Evolutionary conservation across 768 basidiomycete species (phyloP), one percentile per base, ranked within the genome.

Genomic region (Mycena latifolia): DNA sequence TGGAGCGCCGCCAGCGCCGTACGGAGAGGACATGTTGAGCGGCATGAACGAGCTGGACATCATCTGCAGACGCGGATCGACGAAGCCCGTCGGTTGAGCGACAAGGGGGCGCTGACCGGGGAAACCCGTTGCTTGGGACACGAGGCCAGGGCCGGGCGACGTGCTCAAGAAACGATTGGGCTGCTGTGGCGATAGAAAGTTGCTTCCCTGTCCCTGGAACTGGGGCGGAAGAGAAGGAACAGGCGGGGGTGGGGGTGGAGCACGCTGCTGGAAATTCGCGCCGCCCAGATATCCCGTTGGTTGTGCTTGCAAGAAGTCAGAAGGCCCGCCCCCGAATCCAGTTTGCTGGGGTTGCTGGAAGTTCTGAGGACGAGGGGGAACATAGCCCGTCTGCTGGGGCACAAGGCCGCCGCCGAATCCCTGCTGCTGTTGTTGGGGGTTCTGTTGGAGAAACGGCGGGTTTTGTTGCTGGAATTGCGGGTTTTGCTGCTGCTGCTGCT

Each of bases 21-120:
- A n/a, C n/a, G n/a, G n/a, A n/a, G n/a, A n/a, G n/a, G n/a, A n/a
- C 3, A 80, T 78, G 69, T 89, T 92, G 55, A 87, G 81, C 15
- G 97, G 96, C 89, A 98, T 93, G 80, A 98, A 98, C 0, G 92
- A 90, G 65, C 80, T 92, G n/a, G 89, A 89, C 92, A 98, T 94
- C 87, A 96, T 90, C 75, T 88, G 88, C 55, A 96, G 80, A 22
- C 94, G 82, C 2, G 95, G 95, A 78, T 97, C 92, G 58, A 92
- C 80, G 72, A 86, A 93, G 25, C 94, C 94, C 8, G 94, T 95
- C 58, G 84, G 78, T 72, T 95, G 94, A 20, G 92, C 86, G 2
- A 91, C 81, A 54, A 95, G 84, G 8, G 85, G 83, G 33, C 68
- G 64, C 56, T 69, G 68, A 18, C 72, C 77, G 17, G 78, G 80